These are phyloP conservation scores for Blastomyces emzantsi DNA, from an alignment of 2,329 filamentous ascomycete species.

Conservation along the genomic window DNA sequence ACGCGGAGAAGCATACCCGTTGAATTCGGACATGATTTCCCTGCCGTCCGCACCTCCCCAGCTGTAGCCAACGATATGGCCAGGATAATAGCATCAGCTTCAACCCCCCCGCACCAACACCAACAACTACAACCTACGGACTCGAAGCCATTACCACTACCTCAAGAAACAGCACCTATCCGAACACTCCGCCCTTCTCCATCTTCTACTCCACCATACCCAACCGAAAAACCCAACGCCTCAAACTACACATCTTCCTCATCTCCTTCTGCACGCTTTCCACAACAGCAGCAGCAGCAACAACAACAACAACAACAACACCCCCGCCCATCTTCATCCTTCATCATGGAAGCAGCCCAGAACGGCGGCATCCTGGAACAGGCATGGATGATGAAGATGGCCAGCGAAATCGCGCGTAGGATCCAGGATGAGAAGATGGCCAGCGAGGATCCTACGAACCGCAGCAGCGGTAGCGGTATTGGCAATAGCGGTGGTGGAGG, in stretches of 20 bases:
- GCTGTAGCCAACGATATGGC: slow-evolving; percentile 1
- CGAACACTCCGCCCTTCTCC: background rate
- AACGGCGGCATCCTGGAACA: slow-evolving; percentile 37
- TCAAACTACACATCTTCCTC: slow-evolving; percentile 4
- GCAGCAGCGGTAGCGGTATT: slow-evolving; percentile 18
- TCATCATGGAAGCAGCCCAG: slow-evolving; percentile 12
- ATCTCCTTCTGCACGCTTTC: background rate
- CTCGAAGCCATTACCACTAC: background rate
- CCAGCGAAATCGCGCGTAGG: slow-evolving; percentile 73
- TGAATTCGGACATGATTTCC: slow-evolving; percentile 19
- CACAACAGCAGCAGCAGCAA: background rate
- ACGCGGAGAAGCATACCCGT: slow-evolving; percentile 21
- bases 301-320: background rate
- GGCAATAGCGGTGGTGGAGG: slow-evolving; percentile 19
- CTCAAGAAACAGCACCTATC: slow-evolving; percentile 3
- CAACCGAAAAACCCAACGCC: background rate
- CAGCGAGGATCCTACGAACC: slow-evolving; percentile 23
- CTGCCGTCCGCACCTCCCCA: background rate
- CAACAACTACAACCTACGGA: background rate
- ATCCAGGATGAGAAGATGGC: slow-evolving; percentile 74
- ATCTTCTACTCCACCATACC: background rate
- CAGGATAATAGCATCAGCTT: background rate
- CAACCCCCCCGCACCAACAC: background rate
- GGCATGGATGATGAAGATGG: slow-evolving; percentile 57
- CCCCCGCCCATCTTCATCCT: slow-evolving; percentile 6